A percentile compares a stretch with the other conserved stretches of the same genome.
These are phyloP conservation scores for Diatrype stigma DNA, from an alignment of 2,329 filamentous ascomycete genomes.

Conservation along the genomic window DNA sequence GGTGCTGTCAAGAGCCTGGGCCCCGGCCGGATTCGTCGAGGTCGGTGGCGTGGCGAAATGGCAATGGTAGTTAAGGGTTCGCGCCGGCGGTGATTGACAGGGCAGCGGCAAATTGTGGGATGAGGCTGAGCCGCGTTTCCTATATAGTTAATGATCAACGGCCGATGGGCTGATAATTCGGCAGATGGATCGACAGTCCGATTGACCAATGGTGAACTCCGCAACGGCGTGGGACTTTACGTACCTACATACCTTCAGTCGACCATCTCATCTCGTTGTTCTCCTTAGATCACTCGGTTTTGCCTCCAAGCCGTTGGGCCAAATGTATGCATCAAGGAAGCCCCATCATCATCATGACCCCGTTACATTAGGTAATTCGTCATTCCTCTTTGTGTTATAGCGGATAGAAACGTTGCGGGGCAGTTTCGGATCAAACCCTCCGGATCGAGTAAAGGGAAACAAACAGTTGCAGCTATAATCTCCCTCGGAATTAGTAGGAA, in stretches of 20 bases:
- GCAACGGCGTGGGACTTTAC: background rate
- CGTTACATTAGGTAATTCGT: too few relatives aligned
- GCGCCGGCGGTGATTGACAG: background rate
- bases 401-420: background rate
- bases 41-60: background rate
- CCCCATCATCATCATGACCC: too few relatives aligned
- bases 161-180: background rate
- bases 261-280: background rate
- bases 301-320: background rate
- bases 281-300: background rate
- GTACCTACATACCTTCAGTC: background rate
- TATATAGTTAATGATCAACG: background rate
- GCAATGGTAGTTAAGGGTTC: background rate
- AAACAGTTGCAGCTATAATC: too few relatives aligned
- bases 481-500: too few relatives aligned
- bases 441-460: too few relatives aligned
- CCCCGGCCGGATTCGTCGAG: background rate
- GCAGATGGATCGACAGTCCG: background rate
- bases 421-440: background rate
- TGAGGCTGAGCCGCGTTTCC: constrained; percentile 1
- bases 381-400: background rate
- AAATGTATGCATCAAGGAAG: too few relatives aligned
- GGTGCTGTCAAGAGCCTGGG: background rate
- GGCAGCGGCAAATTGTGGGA: background rate
- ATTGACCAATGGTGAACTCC: background rate